phyloP scores from a whole-genome alignment of 2,329 filamentous ascomycete species.

The Apiospora saccharicola region DNA sequence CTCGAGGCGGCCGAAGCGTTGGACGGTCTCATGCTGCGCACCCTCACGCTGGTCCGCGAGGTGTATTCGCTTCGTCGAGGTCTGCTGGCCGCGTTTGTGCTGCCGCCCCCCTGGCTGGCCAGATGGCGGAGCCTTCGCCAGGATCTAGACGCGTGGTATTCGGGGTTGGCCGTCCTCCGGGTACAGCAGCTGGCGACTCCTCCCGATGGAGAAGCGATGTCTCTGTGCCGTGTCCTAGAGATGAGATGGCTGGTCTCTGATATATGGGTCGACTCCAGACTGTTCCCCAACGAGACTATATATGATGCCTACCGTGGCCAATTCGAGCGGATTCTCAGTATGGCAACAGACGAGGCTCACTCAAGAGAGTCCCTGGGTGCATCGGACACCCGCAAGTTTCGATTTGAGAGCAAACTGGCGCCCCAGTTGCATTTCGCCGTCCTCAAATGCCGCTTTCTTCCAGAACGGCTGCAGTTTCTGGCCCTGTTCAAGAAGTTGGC shows the following conservation, averaged over 20 bases:
- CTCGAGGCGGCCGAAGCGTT: background rate
- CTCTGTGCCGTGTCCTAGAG: conserved; percentile 26
- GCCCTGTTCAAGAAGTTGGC: conserved; percentile 23
- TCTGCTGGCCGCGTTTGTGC: background rate
- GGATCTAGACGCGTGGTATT: conserved; percentile 27
- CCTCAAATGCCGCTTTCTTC: conserved; percentile 32
- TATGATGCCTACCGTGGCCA: conserved; percentile 27
- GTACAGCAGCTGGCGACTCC: background rate
- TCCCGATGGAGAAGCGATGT: background rate
- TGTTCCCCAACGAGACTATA: conserved; percentile 26
- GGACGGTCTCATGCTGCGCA: background rate
- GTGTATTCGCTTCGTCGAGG: background rate
- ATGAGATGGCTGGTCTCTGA: conserved; percentile 32
- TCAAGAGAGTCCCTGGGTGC: background rate
- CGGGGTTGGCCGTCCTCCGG: conserved; percentile 20
- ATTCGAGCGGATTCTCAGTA: conserved; percentile 28
- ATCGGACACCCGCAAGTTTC: conserved; percentile 10
- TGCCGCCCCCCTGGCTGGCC: background rate
- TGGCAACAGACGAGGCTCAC: conserved; percentile 28
- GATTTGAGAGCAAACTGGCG: conserved; percentile 28
- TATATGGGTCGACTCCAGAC: conserved; percentile 31
- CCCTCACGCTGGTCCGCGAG: background rate
- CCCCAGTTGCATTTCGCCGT: conserved; percentile 33
- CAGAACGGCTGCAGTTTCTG: conserved; percentile 28
- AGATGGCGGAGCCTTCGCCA: conserved; percentile 24